A percentile compares a stretch with the other conserved stretches of the same genome.
These are phyloP conservation scores for Terfezia boudieri DNA, from an alignment of 495 filamentous ascomycete species.

Conservation along the genomic window DNA sequence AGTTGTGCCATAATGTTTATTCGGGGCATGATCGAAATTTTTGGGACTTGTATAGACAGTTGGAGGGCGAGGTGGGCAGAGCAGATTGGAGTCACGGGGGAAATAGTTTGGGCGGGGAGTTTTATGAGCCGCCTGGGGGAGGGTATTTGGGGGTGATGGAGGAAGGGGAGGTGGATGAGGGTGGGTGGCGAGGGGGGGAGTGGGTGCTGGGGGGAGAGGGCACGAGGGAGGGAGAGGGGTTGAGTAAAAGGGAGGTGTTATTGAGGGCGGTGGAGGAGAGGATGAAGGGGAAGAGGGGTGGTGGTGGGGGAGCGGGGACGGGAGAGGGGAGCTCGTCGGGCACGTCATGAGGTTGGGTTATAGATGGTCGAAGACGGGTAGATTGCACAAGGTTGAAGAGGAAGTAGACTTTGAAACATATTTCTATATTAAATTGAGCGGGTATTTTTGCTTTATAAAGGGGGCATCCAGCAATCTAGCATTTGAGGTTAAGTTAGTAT, in stretches of 20 bases:
- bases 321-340: not conserved
- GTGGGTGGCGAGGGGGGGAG: slow-evolving; percentile 12
- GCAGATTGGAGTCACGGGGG: slow-evolving; percentile 57
- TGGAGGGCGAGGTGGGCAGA: slow-evolving; percentile 65
- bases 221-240: slow-evolving; percentile 16
- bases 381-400: too few species aligned
- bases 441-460: too few species aligned
- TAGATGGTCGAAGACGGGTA: too few species aligned
- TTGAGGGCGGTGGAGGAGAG: slow-evolving; percentile 57
- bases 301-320: not conserved
- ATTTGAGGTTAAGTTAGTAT: too few species aligned
- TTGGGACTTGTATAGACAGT: slow-evolving; percentile 64
- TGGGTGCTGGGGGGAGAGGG: slow-evolving; percentile 16
- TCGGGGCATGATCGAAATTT: slow-evolving; percentile 65
- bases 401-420: too few species aligned
- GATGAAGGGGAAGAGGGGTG: slow-evolving; percentile 23
- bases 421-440: too few species aligned
- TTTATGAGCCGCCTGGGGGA: slow-evolving; percentile 23
- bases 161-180: slow-evolving; percentile 43
- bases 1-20: slow-evolving; percentile 79
- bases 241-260: slow-evolving; percentile 43
- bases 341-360: too few species aligned
- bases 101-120: slow-evolving; percentile 27
- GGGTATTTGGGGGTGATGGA: slow-evolving; percentile 39
- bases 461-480: too few species aligned